phyloP scores from a whole-genome alignment of 352 stramenopile species.

The Phytopythium kandeliae region DNA sequence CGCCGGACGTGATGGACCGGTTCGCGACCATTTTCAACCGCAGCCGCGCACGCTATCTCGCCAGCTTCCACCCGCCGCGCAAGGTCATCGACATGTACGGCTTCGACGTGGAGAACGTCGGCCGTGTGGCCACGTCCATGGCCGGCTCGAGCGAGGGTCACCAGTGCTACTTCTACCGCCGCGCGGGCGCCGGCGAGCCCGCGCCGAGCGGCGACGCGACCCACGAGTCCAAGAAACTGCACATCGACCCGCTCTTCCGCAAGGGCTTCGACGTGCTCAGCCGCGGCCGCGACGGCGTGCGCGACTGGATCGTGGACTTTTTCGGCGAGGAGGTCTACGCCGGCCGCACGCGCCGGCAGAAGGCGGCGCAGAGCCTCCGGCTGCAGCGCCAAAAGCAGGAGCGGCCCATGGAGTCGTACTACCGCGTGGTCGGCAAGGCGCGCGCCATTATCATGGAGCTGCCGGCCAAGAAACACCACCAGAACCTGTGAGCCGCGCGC shows the following conservation, averaged over 20 bases:
- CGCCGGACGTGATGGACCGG: conserved; percentile 91
- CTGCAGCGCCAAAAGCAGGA: conserved; percentile 29
- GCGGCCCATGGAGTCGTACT: conserved; percentile 72
- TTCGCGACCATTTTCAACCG: conserved; percentile 94
- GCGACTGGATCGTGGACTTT: conserved; percentile 71
- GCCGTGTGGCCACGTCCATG: conserved; percentile 91
- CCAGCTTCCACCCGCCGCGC: conserved; percentile 92
- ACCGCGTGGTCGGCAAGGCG: conserved; percentile 57
- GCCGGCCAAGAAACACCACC: conserved; percentile 9
- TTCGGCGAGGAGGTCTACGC: conserved; percentile 56
- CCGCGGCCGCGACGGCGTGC: conserved; percentile 60
- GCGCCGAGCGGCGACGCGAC: conserved; percentile 7
- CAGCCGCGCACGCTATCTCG: conserved; percentile 87
- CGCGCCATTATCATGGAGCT: conserved; percentile 18
- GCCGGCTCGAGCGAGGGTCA: conserved; percentile 95
- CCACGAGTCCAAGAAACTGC: conserved; percentile 16
- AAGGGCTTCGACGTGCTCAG: conserved; percentile 73
- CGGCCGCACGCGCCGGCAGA: conserved; percentile 67
- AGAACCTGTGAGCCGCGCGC: conserved; percentile 2
- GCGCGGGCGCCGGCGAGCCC: conserved; percentile 6
- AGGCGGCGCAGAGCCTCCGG: conserved; percentile 29
- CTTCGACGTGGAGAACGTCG: conserved; percentile 90
- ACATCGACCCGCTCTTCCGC: conserved; percentile 78
- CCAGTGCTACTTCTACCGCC: conserved; percentile 96
- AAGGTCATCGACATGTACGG: conserved; percentile 92